Conservation (phyloP, 2,329 filamentous ascomycete genomes). For the Didymella pinodella region DNA sequence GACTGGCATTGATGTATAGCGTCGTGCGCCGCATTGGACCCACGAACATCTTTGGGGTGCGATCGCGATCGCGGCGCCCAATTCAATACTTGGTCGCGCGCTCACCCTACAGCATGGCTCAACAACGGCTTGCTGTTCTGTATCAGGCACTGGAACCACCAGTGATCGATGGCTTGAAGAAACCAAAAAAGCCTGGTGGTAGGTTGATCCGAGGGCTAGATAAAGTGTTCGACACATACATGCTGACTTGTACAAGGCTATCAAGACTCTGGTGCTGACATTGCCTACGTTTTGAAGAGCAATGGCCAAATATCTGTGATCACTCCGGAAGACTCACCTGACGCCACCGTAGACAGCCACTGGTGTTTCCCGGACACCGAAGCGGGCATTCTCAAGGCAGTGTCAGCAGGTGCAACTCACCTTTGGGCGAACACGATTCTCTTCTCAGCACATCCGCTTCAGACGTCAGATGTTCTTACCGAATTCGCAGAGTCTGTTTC, state of each 20-base stretch:
- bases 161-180: conserved; percentile 57
- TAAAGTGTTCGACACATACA: background rate
- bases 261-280: conserved; percentile 59
- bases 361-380: conserved; percentile 9
- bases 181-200: conserved; percentile 61
- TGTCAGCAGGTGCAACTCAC: conserved; percentile 3
- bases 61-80: background rate
- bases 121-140: conserved; percentile 53
- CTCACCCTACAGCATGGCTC: background rate
- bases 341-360: background rate
- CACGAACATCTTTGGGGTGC: background rate
- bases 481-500: conserved; percentile 35
- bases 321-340: conserved; percentile 35
- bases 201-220: background rate
- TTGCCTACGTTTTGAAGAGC: conserved; percentile 53
- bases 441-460: conserved; percentile 1
- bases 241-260: conserved; percentile 50
- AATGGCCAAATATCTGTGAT: conserved; percentile 44
- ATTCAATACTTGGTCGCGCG: background rate
- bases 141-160: conserved; percentile 59
- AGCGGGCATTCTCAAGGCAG: background rate
- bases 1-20: background rate
- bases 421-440: conserved; percentile 5
- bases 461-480: background rate
- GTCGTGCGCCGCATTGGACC: background rate